Base-by-base conservation (phyloP, 139 green algal species). In the Chlamydomonas incerta region DNA sequence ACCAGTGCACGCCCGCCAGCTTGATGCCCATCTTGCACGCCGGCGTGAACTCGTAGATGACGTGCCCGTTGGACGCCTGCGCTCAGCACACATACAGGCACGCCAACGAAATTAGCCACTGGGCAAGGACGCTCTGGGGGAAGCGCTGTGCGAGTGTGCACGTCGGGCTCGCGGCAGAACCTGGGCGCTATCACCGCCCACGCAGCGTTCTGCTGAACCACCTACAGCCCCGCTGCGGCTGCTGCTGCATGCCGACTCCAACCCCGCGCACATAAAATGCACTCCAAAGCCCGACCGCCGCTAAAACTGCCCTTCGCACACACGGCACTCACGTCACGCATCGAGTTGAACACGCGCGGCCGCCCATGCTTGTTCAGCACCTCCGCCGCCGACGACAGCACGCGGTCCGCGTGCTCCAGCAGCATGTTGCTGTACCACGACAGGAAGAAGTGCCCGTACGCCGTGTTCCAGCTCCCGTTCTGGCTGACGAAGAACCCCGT, bases 1-100 rank as follows among this genome's bases (percentile, higher is more conserved):
- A 99, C 98, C 98, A 99, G 93, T 99, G 98, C 88, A 99, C 96
- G 37, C 98, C 98, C 0, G 98, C 96, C 24, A 99, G 91, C 92
- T 99, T 99, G 71, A 95, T 94, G 62, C 94, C 94, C 35, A 99
- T 90, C 67, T 92, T 92, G 90, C 91, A 94, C 57, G 83, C 88
- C 10, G 83, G 90, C 80, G 92, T 75, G 72, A 97, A 97, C 68
- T 95, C 87, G 81, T 96, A 96, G 52, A 94, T 82, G 8, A 94
- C 65, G 82, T 93, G 80, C 18, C 92, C 93, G 50, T 95, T 83
- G 5, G 70, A 71, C 3, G 80, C 77, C 90, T 95, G 92, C 13
- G n/a, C 21, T 4, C 24, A 33, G 26, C 0, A 33, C 18, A 68
- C 17, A 15, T 13, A 34, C 11, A 15, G 11, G 62, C 62, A 68